Conservation (phyloP, 352 stramenopile genomes). For the Phytophthora pinifolia region DNA sequence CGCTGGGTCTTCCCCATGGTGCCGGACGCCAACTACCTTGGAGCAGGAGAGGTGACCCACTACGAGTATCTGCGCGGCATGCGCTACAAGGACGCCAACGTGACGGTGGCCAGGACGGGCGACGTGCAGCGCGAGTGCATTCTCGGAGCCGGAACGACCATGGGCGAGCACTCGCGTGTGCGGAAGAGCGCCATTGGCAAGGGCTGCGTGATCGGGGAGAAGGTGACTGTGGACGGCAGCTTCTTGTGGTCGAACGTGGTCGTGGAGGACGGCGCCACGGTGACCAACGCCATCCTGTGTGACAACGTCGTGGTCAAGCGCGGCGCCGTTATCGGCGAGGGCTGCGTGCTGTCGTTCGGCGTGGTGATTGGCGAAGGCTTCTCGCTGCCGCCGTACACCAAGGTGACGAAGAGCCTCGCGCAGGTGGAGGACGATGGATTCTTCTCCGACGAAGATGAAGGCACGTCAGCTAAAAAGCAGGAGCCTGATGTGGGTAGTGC, state of each 20-base stretch:
- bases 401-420: constrained; percentile 66
- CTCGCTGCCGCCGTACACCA: constrained; percentile 65
- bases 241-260: constrained; percentile 86
- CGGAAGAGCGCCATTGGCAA: constrained; percentile 68
- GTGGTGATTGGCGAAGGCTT: constrained; percentile 84
- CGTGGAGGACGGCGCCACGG: constrained; percentile 72
- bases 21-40: constrained; percentile 90
- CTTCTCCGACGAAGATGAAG: constrained; percentile 61
- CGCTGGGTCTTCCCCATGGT: constrained; percentile 97
- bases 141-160: constrained; percentile 53
- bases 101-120: constrained; percentile 70
- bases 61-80: constrained; percentile 82
- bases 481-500: neutral
- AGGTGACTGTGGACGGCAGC: constrained; percentile 67
- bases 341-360: constrained; percentile 79
- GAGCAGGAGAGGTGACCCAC: constrained; percentile 44
- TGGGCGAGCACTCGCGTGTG: constrained; percentile 62
- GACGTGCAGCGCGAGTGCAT: constrained; percentile 68
- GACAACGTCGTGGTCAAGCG: constrained; percentile 77
- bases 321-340: constrained; percentile 68
- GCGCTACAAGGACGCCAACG: constrained; percentile 80
- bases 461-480: constrained; percentile 19
- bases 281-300: constrained; percentile 84
- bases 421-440: constrained; percentile 75
- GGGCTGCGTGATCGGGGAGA: constrained; percentile 69